Conservation (phyloP, 1,284 basidiomycete genomes). For the Tranzscheliella williamsii region DNA sequence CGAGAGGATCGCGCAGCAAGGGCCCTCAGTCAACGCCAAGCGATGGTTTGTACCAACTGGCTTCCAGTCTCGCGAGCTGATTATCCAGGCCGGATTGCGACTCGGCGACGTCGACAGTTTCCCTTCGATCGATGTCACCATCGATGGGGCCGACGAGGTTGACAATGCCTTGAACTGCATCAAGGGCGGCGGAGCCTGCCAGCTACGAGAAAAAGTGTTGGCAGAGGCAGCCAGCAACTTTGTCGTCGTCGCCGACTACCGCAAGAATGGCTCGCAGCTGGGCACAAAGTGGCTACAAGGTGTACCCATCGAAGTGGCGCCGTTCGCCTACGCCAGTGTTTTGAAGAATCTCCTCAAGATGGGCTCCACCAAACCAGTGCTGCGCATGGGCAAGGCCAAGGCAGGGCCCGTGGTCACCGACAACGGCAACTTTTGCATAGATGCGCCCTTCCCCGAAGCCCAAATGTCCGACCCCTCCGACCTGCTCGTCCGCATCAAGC, state of each 20-base stretch:
- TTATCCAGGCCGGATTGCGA: slow-evolving; percentile 74
- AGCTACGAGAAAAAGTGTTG: slow-evolving; percentile 93
- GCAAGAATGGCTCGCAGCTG: slow-evolving; percentile 75
- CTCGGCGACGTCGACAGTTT: slow-evolving; percentile 79
- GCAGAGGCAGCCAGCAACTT: slow-evolving; percentile 86
- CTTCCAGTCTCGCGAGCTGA: slow-evolving; percentile 94
- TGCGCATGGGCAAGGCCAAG: slow-evolving; percentile 65
- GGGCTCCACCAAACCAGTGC: slow-evolving; percentile 45
- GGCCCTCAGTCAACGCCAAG: slow-evolving; percentile 72
- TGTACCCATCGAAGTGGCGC: slow-evolving; percentile 92
- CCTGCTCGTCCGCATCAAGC: slow-evolving; percentile 53
- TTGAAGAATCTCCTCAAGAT: slow-evolving; percentile 46
- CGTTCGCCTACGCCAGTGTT: slow-evolving; percentile 88
- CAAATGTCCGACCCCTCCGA: slow-evolving; percentile 50
- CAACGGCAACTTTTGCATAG: slow-evolving; percentile 66
- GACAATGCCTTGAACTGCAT: slow-evolving; percentile 87
- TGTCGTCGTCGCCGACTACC: slow-evolving; percentile 91
- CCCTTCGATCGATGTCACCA: slow-evolving; percentile 86
- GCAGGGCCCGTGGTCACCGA: slow-evolving; percentile 94
- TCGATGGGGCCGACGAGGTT: slow-evolving; percentile 97
- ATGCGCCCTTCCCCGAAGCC: slow-evolving; percentile 52
- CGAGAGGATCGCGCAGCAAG: slow-evolving; percentile 88
- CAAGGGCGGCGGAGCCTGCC: slow-evolving; percentile 97
- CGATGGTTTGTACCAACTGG: slow-evolving; percentile 65
- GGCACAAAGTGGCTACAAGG: slow-evolving; percentile 84